Percentiles rank a stretch among this genome's conserved stretches.
Conservation (phyloP, 768 basidiomycete species). For the Kwoniella pini region DNA sequence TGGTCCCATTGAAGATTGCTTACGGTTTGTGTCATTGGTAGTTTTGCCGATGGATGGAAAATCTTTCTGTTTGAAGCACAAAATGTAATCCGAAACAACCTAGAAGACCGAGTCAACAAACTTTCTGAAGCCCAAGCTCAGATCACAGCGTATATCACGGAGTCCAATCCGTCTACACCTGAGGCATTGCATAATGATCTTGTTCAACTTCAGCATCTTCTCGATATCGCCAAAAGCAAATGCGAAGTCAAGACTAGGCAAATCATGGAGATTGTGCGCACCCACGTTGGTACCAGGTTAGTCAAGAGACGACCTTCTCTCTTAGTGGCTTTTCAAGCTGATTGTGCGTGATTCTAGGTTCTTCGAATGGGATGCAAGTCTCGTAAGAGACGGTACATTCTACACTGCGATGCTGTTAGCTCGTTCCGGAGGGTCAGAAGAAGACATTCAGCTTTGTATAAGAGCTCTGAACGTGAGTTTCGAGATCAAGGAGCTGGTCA, state of each 20-base stretch:
- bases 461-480: slow-evolving; percentile 66
- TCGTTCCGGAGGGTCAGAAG: slow-evolving; percentile 60
- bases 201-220: slow-evolving; percentile 55
- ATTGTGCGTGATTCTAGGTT: slow-evolving; percentile 55
- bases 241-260: slow-evolving; percentile 59
- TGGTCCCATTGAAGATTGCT: background rate
- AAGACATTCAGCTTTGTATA: slow-evolving; percentile 65
- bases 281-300: slow-evolving; percentile 58
- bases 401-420: slow-evolving; percentile 79
- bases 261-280: slow-evolving; percentile 59
- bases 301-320: slow-evolving; percentile 5
- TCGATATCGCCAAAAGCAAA: slow-evolving; percentile 58
- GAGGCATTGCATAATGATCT: slow-evolving; percentile 39
- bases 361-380: slow-evolving; percentile 80
- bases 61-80: slow-evolving; percentile 88
- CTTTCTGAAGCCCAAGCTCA: slow-evolving; percentile 17
- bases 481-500: too few relatives aligned
- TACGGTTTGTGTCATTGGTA: background rate
- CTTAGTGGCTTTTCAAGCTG: too few relatives aligned
- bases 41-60: slow-evolving; percentile 54
- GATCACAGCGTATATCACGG: slow-evolving; percentile 30
- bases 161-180: slow-evolving; percentile 14
- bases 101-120: slow-evolving; percentile 63
- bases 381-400: slow-evolving; percentile 86
- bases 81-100: slow-evolving; percentile 80